Base-by-base conservation (phyloP, 768 basidiomycete species). In the Calocybe cyanea region DNA sequence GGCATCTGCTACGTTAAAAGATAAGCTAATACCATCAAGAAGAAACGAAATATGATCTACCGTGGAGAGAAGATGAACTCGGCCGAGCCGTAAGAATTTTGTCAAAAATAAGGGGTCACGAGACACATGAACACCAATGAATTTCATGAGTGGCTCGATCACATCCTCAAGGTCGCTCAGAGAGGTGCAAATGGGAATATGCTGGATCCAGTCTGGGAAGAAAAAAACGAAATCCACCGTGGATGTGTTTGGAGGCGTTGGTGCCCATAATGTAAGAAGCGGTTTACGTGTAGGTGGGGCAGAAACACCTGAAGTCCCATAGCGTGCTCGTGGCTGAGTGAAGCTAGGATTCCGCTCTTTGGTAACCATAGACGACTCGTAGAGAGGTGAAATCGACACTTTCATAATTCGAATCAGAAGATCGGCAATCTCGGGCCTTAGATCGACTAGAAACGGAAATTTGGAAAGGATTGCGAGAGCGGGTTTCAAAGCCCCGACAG, bases 151-250 rank as follows among this genome's bases (percentile, higher is more conserved):
- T 13, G 91, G 87, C 51, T 92, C 83, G 20, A 91, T 74, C 35
- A 92, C 79, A 55, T 81, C 75, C 46, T 79, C 68, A 28, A 96
- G 62, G 56, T 95, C 92, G 34, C 84, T 83, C 40, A 81, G 59
- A 0, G 70, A 69, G 6, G 69, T 65, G 59, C 85, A 85, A 23
- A 81, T 54, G 4, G 88, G 89, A 23, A 94, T 68, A 39, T 76
- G 73, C 36, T 85, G 77, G 11, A 67, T 62, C 93, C 93, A 97
- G 45, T 82, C 73, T 10, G 91, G 87, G 62, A 85, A 95, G 75
- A 96, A 97, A 72, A 90, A 96, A 4, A 90, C 78, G 56, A 91
- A 95, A 41, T 85, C 81, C n/a, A 75, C 76, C 2, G 71, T 75
- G 43, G 69, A 77, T 17, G 91, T 93, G 54, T 80, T 76, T 0